Evolutionary conservation across 192 early-diverging fungal species (phyloP).

Genomic region (Ambispora gerdemannii): DNA sequence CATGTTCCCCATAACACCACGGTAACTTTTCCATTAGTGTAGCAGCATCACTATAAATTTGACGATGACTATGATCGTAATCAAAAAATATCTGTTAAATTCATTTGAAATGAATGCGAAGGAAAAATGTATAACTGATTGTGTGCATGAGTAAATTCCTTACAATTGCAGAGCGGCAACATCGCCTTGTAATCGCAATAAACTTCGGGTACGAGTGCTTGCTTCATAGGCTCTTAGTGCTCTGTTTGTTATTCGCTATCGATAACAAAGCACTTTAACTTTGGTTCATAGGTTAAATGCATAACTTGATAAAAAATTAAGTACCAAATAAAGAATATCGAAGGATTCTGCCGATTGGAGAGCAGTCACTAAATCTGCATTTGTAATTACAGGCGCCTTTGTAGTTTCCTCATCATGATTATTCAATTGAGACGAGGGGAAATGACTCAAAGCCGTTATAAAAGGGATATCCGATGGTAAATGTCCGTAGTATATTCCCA

Average conservation of each 20-base stretch:
- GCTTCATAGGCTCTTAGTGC: conserved; percentile 71
- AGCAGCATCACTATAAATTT: conserved; percentile 64
- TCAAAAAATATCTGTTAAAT: neutral
- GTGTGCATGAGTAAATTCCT: conserved; percentile 28
- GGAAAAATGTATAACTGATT: neutral
- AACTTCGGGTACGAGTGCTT: conserved; percentile 57
- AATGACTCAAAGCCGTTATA: conserved; percentile 50
- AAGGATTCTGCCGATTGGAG: conserved; percentile 58
- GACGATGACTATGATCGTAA: conserved; percentile 46
- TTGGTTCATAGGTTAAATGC: neutral
- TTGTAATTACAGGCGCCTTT: conserved; percentile 54
- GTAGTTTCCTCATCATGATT: conserved; percentile 26
- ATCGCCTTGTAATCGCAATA: conserved; percentile 66
- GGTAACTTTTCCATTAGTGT: conserved; percentile 59
- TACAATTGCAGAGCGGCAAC: conserved; percentile 77
- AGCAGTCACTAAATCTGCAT: conserved; percentile 59
- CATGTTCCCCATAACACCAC: conserved; percentile 51
- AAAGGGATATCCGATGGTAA: conserved; percentile 54
- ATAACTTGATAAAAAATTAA: neutral
- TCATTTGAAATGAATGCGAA: neutral
- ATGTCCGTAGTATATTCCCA: conserved; percentile 60
- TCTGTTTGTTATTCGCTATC: too few relatives aligned
- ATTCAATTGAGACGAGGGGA: conserved; percentile 16
- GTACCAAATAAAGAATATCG: conserved; percentile 73
- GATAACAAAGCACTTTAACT: neutral